Evolutionary conservation across 768 basidiomycete species (phyloP), one percentile per base, ranked within the genome.

Genomic region (Austroboletus festivus): DNA sequence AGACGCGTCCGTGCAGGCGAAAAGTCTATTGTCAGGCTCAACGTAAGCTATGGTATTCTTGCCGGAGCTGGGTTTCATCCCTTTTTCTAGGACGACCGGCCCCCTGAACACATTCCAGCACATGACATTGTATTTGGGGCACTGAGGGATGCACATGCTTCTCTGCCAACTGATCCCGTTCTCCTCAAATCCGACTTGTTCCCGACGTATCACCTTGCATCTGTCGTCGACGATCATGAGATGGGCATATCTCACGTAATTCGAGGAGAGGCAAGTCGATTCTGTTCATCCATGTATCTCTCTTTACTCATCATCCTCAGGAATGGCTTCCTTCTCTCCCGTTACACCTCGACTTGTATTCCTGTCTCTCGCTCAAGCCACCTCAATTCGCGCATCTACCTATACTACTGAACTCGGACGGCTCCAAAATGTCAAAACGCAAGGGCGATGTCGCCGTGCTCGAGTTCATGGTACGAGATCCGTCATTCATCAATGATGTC

Each of bases 161-260:
- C 87, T 1, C 67, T 89, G 5, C 82, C 85, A 2, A 94, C 92
- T 3, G 96, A 99, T 62, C 92, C 93, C 20, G 81, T 98, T 38
- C 72, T 98, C 4, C 73, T 98, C 51, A 98, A 99, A 67, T 85
- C 89, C 1, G 96, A 99, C 64, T 72, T 81, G 1, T 95, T 88
- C 64, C 96, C 96, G 5, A 98, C 95, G 0, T 99, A 99, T 63
- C 96, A 98, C 55, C 78, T 99, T 5, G 95, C 96, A 0, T 93
- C 85, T 19, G 91, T 98, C 0, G 91, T 95, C 0, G 96, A 99
- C 56, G 96, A 99, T 68, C 83, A 93, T 58, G 82, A 85, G 58
- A 99, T 99, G 96, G 85, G 85, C 1, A 91, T 99, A 20, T 91
- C 93, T 0, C 96, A 98, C 68, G 94, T 98, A 5, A 70, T 98